phyloP scores from a whole-genome alignment of 805 yeast genomes.

The Teunomyces tritomae region DNA sequence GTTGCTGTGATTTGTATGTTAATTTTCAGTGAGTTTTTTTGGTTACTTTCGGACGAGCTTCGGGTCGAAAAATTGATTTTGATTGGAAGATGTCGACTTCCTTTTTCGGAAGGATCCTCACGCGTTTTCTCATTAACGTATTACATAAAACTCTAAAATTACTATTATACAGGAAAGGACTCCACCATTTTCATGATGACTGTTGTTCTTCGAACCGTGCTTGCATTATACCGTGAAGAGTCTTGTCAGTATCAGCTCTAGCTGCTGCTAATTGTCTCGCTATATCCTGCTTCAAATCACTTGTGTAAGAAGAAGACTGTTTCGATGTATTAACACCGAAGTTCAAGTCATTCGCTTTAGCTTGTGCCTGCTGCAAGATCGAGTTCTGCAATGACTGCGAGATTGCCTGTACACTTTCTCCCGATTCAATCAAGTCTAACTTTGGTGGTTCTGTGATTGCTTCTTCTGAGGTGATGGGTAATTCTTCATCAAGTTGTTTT shows the following conservation, averaged over 20 bases:
- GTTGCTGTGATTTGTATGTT: constrained; percentile 10
- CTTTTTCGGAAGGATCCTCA: constrained; percentile 19
- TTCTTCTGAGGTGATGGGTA: background rate
- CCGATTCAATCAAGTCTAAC: background rate
- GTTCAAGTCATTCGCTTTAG: constrained; percentile 6
- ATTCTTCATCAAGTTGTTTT: background rate
- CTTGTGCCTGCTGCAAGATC: constrained; percentile 15
- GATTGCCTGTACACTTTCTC: constrained; percentile 28
- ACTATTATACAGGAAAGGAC: background rate
- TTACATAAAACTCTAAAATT: background rate
- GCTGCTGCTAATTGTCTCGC: constrained; percentile 24
- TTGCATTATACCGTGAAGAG: constrained; percentile 21
- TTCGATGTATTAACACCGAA: background rate
- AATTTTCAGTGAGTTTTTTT: constrained; percentile 11
- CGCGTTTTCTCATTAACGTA: background rate
- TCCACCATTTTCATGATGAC: too few relatives aligned
- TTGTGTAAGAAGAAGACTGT: constrained; percentile 16
- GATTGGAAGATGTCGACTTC: constrained; percentile 36
- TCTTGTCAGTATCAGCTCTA: constrained; percentile 21
- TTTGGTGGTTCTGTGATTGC: background rate
- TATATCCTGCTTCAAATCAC: constrained; percentile 32
- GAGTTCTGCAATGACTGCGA: constrained; percentile 22
- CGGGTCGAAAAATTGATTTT: constrained; percentile 20
- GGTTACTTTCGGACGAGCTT: constrained; percentile 20
- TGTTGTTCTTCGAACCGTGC: constrained; percentile 9